Base-by-base conservation (phyloP, 106 monocot species). In the Iris macrosiphon region DNA sequence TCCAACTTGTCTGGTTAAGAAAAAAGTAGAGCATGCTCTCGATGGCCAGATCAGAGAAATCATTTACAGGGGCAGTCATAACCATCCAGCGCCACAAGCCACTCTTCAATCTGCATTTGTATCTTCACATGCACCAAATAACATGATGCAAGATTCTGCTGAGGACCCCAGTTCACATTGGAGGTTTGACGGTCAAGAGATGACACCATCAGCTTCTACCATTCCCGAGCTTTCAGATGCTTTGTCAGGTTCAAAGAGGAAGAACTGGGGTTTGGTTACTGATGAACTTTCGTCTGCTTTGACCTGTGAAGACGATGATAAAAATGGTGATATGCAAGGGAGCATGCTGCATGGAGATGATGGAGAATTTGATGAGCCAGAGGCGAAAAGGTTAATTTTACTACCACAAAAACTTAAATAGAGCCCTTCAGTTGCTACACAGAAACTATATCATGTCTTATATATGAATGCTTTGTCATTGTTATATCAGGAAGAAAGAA, bases 1-100 rank as follows among this genome's bases (percentile, higher is more conserved):
- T 61, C 74, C 67, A 33, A 67, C 35, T 67, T 74, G 74, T 33
- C 59, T 60, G 11, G 60, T 74, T 29, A 72, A 64, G 37, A 74
- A 67, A 41, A 51, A 60, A 40, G 33, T 74, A 14, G 74, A 74
- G 49, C 67, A 54, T 13, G 66, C 74, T 34, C 45, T 37, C 27
- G 37, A 67, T 32, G 74, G 74, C n/a, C 66, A 61, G 12, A 61
- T 67, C 15, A 74, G 60, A 19, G 74, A 67, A 44, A 46, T 74
- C n/a, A 55, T 67, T 34, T 74, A 74, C 29, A 67, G 61, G 60
- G 74, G 74, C 6, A 45, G 26, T 6, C 74, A 74, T 31, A 50
- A 74, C 29, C 74, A 74, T 55, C 61, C 60, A 3, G 55, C 45
- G 31, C 74, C 60, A 0, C 61, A 74, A 17, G 47, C 67, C 39